Percentiles rank a stretch among this genome's conserved stretches.
Conservation (phyloP, 2,329 filamentous ascomycete genomes). For the Phaeosphaeria sp. region DNA sequence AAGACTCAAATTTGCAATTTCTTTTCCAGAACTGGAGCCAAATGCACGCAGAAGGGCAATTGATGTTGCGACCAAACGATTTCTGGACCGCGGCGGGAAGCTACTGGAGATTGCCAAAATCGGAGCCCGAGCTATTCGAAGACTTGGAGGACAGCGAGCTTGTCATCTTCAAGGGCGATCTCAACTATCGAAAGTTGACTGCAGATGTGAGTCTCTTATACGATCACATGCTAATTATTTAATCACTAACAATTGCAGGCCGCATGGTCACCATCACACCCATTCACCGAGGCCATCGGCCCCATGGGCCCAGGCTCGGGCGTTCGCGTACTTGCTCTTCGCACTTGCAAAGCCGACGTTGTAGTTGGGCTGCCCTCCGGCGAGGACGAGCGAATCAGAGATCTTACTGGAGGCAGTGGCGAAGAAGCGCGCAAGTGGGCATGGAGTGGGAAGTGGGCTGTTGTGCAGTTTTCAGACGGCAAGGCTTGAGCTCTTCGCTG, state of each 20-base stretch:
- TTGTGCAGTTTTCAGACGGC: constrained; percentile 83
- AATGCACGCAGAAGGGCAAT: constrained; percentile 81
- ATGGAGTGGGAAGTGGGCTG: constrained; percentile 95
- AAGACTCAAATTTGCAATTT: constrained; percentile 72
- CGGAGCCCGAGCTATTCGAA: constrained; percentile 70
- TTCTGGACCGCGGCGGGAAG: constrained; percentile 92
- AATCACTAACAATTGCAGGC: constrained; percentile 55
- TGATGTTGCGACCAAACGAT: constrained; percentile 80
- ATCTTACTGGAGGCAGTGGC: constrained; percentile 73
- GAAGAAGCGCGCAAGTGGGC: constrained; percentile 81
- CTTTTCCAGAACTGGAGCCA: constrained; percentile 82
- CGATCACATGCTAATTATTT: background rate
- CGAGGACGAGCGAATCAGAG: constrained; percentile 79
- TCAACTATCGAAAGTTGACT: constrained; percentile 94
- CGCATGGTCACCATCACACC: constrained; percentile 84
- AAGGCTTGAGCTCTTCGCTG: constrained; percentile 49
- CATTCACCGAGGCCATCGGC: constrained; percentile 83
- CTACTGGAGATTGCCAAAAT: constrained; percentile 83
- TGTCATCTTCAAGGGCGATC: constrained; percentile 94
- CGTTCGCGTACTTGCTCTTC: constrained; percentile 81
- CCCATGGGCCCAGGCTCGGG: constrained; percentile 83
- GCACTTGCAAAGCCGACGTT: constrained; percentile 96
- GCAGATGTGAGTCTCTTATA: constrained; percentile 73
- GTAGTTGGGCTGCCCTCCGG: constrained; percentile 86
- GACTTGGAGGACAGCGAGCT: constrained; percentile 85